Conservation (phyloP, 768 basidiomycete species). For the Rubroboletus pulcherrimus region DNA sequence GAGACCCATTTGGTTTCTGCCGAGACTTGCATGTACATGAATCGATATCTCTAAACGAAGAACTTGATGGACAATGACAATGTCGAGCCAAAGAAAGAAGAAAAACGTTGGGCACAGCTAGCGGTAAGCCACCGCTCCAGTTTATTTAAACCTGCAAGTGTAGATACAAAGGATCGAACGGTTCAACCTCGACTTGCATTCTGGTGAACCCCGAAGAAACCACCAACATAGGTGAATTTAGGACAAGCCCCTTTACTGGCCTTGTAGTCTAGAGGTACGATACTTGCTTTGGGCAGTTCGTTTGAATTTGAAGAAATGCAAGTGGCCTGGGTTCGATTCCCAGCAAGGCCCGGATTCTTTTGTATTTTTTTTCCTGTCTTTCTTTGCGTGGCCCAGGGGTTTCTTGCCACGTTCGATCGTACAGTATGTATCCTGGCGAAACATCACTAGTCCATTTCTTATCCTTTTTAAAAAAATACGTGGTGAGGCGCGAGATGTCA, state of each 20-base stretch:
- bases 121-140: not conserved
- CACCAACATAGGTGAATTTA: not conserved
- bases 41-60: not conserved
- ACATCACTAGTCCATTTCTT: not conserved
- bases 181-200: not conserved
- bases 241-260: not conserved
- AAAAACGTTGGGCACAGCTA: not conserved
- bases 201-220: not conserved
- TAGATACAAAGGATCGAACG: not conserved
- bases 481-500: not conserved
- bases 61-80: not conserved
- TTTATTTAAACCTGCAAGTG: not conserved
- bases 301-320: slow-evolving; percentile 13
- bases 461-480: not conserved
- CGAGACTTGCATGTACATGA: not conserved
- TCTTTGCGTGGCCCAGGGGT: not conserved
- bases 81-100: not conserved
- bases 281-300: slow-evolving; percentile 29
- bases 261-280: slow-evolving; percentile 35
- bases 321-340: slow-evolving; percentile 42
- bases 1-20: not conserved
- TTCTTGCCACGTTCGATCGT: not conserved
- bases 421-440: too few species aligned
- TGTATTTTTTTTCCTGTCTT: not conserved
- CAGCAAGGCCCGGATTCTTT: slow-evolving; percentile 31